Evolutionary conservation across 345 rosid species (phyloP).

Genomic region (Brassica incana): DNA sequence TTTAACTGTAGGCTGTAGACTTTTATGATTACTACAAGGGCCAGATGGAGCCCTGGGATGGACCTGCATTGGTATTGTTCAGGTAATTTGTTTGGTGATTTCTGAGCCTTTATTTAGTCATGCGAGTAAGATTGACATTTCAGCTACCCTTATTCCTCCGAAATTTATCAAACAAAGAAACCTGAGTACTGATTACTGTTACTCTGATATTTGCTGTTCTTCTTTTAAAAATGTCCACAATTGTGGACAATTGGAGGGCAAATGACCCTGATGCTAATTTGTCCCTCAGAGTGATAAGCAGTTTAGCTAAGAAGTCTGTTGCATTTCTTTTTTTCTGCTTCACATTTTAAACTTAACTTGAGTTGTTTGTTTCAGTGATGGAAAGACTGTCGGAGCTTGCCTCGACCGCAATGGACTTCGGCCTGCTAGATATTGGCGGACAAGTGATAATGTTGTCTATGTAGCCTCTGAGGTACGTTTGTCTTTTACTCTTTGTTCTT

Average conservation of each 20-base stretch:
- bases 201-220: constrained; percentile 15
- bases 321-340: constrained; percentile 19
- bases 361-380: constrained; percentile 67
- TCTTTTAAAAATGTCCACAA: constrained; percentile 13
- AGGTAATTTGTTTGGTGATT: constrained; percentile 52
- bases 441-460: constrained; percentile 89
- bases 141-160: background rate
- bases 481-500: constrained; percentile 26
- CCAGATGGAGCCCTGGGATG: constrained; percentile 99
- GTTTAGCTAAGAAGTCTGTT: constrained; percentile 11
- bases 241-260: constrained; percentile 13
- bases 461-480: constrained; percentile 94
- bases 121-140: constrained; percentile 7
- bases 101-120: background rate
- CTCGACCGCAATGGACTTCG: constrained; percentile 99
- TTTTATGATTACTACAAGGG: constrained; percentile 98
- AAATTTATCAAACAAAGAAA: constrained; percentile 8
- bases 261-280: constrained; percentile 23
- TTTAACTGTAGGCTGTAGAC: constrained; percentile 65
- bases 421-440: constrained; percentile 99
- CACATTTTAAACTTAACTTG: constrained; percentile 21
- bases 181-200: background rate
- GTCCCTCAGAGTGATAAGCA: constrained; percentile 9
- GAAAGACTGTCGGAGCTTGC: constrained; percentile 97
- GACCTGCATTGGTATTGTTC: constrained; percentile 94